Percentiles rank a stretch among this genome's conserved stretches.
Conservation (phyloP, 805 yeast genomes). For the Yarrowia yakushimensis region DNA sequence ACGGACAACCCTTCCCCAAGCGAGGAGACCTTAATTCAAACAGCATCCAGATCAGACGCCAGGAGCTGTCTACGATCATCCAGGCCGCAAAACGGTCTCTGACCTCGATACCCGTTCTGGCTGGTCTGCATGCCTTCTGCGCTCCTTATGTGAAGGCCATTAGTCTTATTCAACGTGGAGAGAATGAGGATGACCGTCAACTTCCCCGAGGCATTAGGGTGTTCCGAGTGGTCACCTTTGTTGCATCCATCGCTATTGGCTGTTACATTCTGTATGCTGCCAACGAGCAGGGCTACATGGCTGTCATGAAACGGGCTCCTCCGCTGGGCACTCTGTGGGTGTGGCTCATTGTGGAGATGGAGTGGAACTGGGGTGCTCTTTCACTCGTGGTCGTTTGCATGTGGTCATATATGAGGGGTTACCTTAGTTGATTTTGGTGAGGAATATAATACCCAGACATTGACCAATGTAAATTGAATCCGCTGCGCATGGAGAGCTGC, state of each 20-base stretch:
- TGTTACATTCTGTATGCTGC: slow-evolving; percentile 38
- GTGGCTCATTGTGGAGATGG: slow-evolving; percentile 42
- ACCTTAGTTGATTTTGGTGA: neutral
- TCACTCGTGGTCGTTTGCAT: slow-evolving; percentile 32
- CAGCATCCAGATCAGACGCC: neutral
- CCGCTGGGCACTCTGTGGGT: slow-evolving; percentile 43
- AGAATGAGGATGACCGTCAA: neutral
- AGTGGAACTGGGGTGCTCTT: slow-evolving; percentile 37
- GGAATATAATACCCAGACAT: too few relatives aligned
- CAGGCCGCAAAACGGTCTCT: slow-evolving; percentile 28
- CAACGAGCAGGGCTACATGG: slow-evolving; percentile 40
- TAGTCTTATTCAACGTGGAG: neutral
- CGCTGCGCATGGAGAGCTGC: too few relatives aligned
- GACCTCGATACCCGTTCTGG: slow-evolving; percentile 37
- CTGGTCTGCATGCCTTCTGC: slow-evolving; percentile 31
- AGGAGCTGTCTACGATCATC: slow-evolving; percentile 26
- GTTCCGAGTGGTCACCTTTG: slow-evolving; percentile 31
- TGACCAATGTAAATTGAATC: too few relatives aligned
- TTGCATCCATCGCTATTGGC: slow-evolving; percentile 35
- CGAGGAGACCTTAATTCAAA: slow-evolving; percentile 6
- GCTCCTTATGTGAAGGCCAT: slow-evolving; percentile 18
- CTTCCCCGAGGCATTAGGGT: slow-evolving; percentile 30
- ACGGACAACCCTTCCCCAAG: slow-evolving; percentile 11
- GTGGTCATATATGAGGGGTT: slow-evolving; percentile 31
- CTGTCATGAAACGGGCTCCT: slow-evolving; percentile 42